Percentiles rank a stretch among this genome's conserved stretches.
Evolutionary conservation across 495 filamentous ascomycete species (phyloP).

Genomic region (Parmelia sp.): DNA sequence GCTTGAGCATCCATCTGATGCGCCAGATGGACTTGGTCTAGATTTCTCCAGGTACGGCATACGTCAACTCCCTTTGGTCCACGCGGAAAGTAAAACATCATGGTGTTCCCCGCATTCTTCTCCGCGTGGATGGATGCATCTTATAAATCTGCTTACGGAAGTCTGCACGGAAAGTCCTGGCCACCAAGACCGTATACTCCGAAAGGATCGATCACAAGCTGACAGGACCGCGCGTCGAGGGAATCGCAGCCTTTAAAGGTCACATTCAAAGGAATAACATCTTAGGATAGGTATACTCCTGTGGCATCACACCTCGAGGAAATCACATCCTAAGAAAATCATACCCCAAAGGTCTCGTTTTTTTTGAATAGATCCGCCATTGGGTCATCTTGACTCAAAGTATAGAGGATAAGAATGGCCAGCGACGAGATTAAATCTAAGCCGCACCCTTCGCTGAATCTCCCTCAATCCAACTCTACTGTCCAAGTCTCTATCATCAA

Average conservation of each 20-base stretch:
- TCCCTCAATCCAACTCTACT: conserved; percentile 23
- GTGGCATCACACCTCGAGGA: no score
- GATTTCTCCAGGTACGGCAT: neutral
- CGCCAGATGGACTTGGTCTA: neutral
- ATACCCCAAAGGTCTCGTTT: no score
- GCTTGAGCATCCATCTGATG: neutral
- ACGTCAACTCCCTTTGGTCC: neutral
- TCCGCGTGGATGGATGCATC: no score
- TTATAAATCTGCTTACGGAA: no score
- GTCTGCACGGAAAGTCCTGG: no score
- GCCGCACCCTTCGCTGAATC: conserved; percentile 15
- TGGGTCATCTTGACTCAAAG: neutral
- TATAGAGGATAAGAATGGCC: conserved; percentile 17
- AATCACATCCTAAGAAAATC: no score
- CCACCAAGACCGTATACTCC: no score
- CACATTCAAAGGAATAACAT: no score
- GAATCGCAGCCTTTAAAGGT: no score
- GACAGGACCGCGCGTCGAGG: no score
- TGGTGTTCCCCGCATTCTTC: conserved; percentile 2
- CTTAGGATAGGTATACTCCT: no score
- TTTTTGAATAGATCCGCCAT: neutral
- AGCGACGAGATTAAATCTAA: conserved; percentile 21
- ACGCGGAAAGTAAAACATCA: neutral
- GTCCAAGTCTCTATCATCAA: conserved; percentile 37
- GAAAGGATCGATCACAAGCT: no score